A percentile compares a stretch with the other conserved stretches of the same genome.
Evolutionary conservation across 2,329 filamentous ascomycete genomes (phyloP).

Genomic region (Xylaria sp.): DNA sequence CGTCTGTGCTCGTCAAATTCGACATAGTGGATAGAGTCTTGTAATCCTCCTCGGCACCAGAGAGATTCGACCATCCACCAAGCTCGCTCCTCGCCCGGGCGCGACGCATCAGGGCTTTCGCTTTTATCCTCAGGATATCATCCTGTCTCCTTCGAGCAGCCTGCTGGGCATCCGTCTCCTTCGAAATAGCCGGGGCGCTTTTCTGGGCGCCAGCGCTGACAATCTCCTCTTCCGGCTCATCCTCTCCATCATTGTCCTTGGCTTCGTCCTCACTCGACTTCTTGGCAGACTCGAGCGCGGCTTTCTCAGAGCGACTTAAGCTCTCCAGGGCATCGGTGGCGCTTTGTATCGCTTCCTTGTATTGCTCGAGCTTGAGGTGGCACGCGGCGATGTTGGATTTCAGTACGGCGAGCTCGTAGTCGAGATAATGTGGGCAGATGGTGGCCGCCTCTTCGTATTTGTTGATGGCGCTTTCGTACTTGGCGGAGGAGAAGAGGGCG

Average conservation of each 20-base stretch:
- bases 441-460: conserved; percentile 82
- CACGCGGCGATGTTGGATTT: conserved; percentile 90
- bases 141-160: conserved; percentile 50
- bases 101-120: conserved; percentile 81
- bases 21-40: conserved; percentile 64
- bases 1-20: conserved; percentile 69
- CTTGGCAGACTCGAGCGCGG: conserved; percentile 34
- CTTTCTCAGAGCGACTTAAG: conserved; percentile 65
- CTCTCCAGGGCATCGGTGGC: conserved; percentile 76
- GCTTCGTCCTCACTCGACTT: conserved; percentile 53
- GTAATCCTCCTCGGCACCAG: conserved; percentile 83
- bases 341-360: conserved; percentile 79
- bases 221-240: conserved; percentile 61
- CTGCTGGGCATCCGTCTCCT: conserved; percentile 39
- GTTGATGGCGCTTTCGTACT: conserved; percentile 78
- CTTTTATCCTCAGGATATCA: conserved; percentile 77
- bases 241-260: conserved; percentile 50
- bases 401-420: conserved; percentile 87
- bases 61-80: conserved; percentile 79
- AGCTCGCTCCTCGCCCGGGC: conserved; percentile 74
- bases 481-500: conserved; percentile 72
- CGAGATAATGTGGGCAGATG: conserved; percentile 80
- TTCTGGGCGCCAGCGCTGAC: conserved; percentile 62
- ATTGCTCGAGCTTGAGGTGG: conserved; percentile 81
- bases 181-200: conserved; percentile 49